Percentiles rank a stretch among this genome's conserved stretches.
phyloP scores from a whole-genome alignment of 495 filamentous ascomycete species.

The Aspergillus cavernicola region DNA sequence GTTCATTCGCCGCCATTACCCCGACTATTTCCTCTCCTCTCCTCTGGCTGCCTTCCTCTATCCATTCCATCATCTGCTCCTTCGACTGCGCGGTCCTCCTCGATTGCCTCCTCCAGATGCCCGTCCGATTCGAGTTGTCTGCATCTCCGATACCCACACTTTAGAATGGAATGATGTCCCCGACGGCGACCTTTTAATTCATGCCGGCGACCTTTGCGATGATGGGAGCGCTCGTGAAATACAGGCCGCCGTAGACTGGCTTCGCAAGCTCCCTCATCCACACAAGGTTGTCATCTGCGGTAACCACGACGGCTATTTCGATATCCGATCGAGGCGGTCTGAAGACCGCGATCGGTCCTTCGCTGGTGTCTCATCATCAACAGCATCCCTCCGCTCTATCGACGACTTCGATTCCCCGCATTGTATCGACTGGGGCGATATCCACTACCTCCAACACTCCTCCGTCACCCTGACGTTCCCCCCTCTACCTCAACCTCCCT shows the following conservation, averaged over 20 bases:
- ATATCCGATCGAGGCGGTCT: slow-evolving; percentile 46
- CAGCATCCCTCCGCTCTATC: slow-evolving; percentile 40
- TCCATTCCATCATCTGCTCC: slow-evolving; percentile 57
- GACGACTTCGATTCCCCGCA: slow-evolving; percentile 31
- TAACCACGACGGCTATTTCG: slow-evolving; percentile 88
- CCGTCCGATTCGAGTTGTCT: slow-evolving; percentile 69
- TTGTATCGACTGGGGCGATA: slow-evolving; percentile 52
- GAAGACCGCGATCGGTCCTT: slow-evolving; percentile 40
- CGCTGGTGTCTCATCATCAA: slow-evolving; percentile 35
- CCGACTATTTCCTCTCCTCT: slow-evolving; percentile 46
- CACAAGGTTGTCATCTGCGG: slow-evolving; percentile 82
- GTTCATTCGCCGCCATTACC: slow-evolving; percentile 45
- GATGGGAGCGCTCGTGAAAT: slow-evolving; percentile 68
- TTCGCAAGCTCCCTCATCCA: slow-evolving; percentile 63
- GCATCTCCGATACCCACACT: slow-evolving; percentile 86
- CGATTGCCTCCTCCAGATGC: slow-evolving; percentile 47
- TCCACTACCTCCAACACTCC: slow-evolving; percentile 64
- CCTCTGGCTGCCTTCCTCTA: slow-evolving; percentile 47
- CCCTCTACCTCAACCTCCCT: slow-evolving; percentile 12
- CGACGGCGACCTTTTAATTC: slow-evolving; percentile 79
- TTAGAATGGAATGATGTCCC: slow-evolving; percentile 61
- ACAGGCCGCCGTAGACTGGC: slow-evolving; percentile 76
- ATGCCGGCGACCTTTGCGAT: slow-evolving; percentile 81
- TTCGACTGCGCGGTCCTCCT: slow-evolving; percentile 59
- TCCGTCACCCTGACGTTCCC: slow-evolving; percentile 48